Evolutionary conservation across 1,139 yeast species (phyloP).

Genomic region (Yamadazyma mexicana): DNA sequence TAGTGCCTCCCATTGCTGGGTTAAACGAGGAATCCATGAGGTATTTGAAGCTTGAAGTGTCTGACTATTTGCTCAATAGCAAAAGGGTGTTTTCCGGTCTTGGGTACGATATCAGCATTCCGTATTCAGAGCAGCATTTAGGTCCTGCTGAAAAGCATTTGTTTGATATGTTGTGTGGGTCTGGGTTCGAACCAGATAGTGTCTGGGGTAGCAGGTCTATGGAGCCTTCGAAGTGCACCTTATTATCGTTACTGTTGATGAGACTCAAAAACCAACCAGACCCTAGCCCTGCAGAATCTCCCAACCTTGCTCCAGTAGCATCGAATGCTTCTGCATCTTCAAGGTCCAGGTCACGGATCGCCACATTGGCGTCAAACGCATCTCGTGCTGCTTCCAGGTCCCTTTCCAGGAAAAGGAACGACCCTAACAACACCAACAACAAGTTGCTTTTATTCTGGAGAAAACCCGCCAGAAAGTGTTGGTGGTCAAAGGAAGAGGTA

Average conservation of each 20-base stretch:
- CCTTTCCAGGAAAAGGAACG: slow-evolving; percentile 42
- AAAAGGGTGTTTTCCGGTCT: slow-evolving; percentile 75
- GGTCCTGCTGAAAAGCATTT: slow-evolving; percentile 96
- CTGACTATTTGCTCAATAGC: slow-evolving; percentile 48
- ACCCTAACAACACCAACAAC: slow-evolving; percentile 44
- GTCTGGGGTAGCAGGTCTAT: slow-evolving; percentile 85
- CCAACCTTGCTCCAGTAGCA: slow-evolving; percentile 46
- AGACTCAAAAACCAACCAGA: slow-evolving; percentile 46
- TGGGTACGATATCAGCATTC: slow-evolving; percentile 36
- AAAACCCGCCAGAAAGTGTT: slow-evolving; percentile 97
- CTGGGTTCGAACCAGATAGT: slow-evolving; percentile 73
- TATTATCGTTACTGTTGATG: slow-evolving; percentile 81
- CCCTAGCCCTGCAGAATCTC: slow-evolving; percentile 47
- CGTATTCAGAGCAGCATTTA: slow-evolving; percentile 39
- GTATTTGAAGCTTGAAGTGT: slow-evolving; percentile 69
- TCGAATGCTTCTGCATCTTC: slow-evolving; percentile 42
- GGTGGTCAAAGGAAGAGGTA: slow-evolving; percentile 86
- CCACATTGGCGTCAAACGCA: slow-evolving; percentile 43
- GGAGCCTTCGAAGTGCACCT: slow-evolving; percentile 84
- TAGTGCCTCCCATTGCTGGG: slow-evolving; percentile 71
- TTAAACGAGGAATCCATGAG: slow-evolving; percentile 54
- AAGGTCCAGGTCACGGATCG: slow-evolving; percentile 46
- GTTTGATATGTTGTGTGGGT: slow-evolving; percentile 89
- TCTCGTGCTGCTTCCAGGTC: slow-evolving; percentile 56
- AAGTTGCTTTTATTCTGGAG: slow-evolving; percentile 92